These are phyloP conservation scores for Termitomyces sp. DNA, from an alignment of 1,284 basidiomycete species.

Conservation along the genomic window DNA sequence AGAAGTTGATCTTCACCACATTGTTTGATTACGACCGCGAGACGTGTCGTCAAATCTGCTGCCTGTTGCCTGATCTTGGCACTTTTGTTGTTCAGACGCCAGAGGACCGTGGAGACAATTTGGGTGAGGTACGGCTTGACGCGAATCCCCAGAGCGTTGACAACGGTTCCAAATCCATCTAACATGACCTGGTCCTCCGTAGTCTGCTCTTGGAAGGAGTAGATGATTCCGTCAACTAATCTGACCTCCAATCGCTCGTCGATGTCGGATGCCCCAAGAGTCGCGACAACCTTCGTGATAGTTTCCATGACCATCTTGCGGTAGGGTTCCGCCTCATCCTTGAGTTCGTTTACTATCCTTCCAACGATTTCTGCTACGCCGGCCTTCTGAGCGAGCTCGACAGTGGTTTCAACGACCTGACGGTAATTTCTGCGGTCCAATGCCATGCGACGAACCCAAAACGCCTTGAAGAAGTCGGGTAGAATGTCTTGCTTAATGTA, in stretches of 20 bases:
- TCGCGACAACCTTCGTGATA: constrained; percentile 93
- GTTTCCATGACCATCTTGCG: constrained; percentile 99
- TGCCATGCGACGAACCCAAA: constrained; percentile 98
- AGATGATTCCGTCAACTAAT: constrained; percentile 97
- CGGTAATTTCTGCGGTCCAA: constrained; percentile 94
- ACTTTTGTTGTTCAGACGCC: constrained; percentile 99
- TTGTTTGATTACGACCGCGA: constrained; percentile 98
- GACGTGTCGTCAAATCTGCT: constrained; percentile 90
- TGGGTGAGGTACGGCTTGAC: constrained; percentile 99
- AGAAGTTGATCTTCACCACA: constrained; percentile 95
- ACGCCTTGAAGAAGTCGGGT: constrained; percentile 99
- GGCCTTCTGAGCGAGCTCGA: constrained; percentile 94
- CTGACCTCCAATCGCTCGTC: constrained; percentile 94
- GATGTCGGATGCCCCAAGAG: constrained; percentile 92
- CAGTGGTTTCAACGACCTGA: constrained; percentile 98
- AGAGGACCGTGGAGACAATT: constrained; percentile 98
- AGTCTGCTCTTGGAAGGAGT: constrained; percentile 99
- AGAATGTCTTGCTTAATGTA: constrained; percentile 98
- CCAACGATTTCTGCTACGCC: constrained; percentile 96
- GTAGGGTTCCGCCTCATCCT: constrained; percentile 96
- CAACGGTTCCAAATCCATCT: constrained; percentile 96
- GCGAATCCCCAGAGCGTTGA: constrained; percentile 94
- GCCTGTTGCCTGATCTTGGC: constrained; percentile 99
- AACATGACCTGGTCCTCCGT: constrained; percentile 99
- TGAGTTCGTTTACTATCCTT: constrained; percentile 92